phyloP scores from a whole-genome alignment of 2,329 filamentous ascomycete genomes.

The Stagonosporopsis tanaceti region DNA sequence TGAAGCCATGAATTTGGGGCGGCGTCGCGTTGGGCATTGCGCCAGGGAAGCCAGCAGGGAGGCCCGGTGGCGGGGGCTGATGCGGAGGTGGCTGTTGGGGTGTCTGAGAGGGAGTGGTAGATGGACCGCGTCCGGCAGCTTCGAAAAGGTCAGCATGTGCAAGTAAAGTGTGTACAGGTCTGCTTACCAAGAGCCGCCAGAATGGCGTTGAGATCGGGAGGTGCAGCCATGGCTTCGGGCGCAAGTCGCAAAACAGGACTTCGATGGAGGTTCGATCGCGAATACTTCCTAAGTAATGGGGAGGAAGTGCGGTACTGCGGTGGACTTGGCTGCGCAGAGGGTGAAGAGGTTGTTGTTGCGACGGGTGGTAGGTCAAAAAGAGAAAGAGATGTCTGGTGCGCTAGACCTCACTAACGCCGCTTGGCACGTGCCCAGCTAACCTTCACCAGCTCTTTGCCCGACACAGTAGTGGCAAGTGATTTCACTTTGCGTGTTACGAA shows the following conservation, averaged over 20 bases:
- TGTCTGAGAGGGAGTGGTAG: conserved; percentile 58
- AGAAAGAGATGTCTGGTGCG: conserved; percentile 19
- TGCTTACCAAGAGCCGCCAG: conserved; percentile 49
- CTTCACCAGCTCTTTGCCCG: conserved; percentile 6
- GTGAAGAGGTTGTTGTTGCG: conserved; percentile 21
- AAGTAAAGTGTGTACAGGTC: not conserved
- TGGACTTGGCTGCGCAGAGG: conserved; percentile 16
- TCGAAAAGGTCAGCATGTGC: conserved; percentile 18
- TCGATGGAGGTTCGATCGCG: conserved; percentile 6
- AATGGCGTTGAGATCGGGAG: conserved; percentile 50
- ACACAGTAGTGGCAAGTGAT: not conserved
- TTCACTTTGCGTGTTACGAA: not conserved
- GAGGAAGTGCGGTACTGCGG: conserved; percentile 1
- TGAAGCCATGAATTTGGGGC: conserved; percentile 55
- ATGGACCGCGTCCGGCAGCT: conserved; percentile 58
- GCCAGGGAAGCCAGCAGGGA: conserved; percentile 55
- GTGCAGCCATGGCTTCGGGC: conserved; percentile 42
- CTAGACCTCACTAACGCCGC: conserved; percentile 3
- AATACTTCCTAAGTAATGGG: conserved; percentile 2
- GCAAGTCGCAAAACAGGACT: not conserved
- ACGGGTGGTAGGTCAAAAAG: conserved; percentile 25
- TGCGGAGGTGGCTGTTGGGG: conserved; percentile 52
- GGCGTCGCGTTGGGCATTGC: conserved; percentile 52
- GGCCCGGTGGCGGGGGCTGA: conserved; percentile 53
- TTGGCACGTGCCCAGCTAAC: conserved; percentile 12